Base-by-base conservation (phyloP, 768 basidiomycete species). In the Polyporus arcularius region DNA sequence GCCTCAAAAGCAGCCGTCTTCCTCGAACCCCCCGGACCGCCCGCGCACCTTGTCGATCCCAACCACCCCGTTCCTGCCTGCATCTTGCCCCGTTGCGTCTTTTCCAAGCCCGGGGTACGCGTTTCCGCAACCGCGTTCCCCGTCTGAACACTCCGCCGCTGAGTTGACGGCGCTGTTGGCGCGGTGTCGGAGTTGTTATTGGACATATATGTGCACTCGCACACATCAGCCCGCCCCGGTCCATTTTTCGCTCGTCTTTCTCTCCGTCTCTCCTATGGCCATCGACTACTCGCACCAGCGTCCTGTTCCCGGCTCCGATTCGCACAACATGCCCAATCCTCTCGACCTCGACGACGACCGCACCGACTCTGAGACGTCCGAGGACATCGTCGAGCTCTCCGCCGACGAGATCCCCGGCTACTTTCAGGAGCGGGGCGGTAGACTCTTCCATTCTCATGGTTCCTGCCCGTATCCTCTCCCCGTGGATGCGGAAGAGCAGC, bases 401-500 rank as follows among this genome's bases (percentile, higher is more conserved):
- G 71, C 73, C 42, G 76, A 82, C 21, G 87, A 90, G 2, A 85
- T 88, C 65, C 83, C 86, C 0, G 53, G 45, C 12, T 85, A 85
- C 74, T 92, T 91, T 65, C 65, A 66, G 35, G 85, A 90, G 63
- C 75, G 77, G 7, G 76, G 79, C 65, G 84, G 80, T 35, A 80
- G 88, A 40, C 83, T 90, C 71, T 92, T 86, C 74, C 85, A 86
- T 77, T 86, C 87, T 67, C 82, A 84, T 76, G 74, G 76, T 73
- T 74, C 67, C 63, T 80, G 83, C 47, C 86, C 85, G 51, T 93
- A 92, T 70, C 85, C 86, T 12, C 75, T 93, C 50, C 91, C 91
- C 46, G 85, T 86, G 4, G 90, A 93, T 71, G 79, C 81, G 16
- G 77, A 76, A 5, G 91, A 93, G 72, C 86, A 87, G 70, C 74